Evolutionary conservation across 2,329 filamentous ascomycete species (phyloP).

Genomic region (Coniochaeta ligniaria): DNA sequence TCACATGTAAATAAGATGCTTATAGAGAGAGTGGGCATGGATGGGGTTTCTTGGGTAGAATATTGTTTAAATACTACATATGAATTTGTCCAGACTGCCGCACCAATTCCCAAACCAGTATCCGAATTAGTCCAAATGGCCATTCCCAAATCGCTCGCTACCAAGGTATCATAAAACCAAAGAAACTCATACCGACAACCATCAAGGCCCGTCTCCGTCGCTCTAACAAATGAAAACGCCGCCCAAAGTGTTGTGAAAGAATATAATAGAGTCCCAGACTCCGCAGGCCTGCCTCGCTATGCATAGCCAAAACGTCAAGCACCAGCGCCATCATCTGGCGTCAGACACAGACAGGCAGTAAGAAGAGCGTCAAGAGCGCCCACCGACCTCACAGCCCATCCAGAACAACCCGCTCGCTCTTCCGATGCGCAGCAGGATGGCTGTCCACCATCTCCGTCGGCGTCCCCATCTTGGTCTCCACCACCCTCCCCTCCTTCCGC

Average conservation of each 20-base stretch:
- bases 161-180: slow-evolving; percentile 6
- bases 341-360: background rate
- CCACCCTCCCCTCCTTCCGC: slow-evolving; percentile 23
- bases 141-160: background rate
- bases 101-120: background rate
- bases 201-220: slow-evolving; percentile 8
- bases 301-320: background rate
- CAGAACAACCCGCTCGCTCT: slow-evolving; percentile 47
- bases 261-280: background rate
- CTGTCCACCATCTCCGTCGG: slow-evolving; percentile 32
- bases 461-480: slow-evolving; percentile 33
- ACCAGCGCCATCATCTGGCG: background rate
- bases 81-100: background rate
- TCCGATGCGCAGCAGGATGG: slow-evolving; percentile 32
- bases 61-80: background rate
- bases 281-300: background rate
- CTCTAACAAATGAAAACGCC: slow-evolving; percentile 1
- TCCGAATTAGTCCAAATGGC: background rate
- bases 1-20: background rate
- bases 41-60: background rate
- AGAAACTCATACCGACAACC: slow-evolving; percentile 3
- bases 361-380: background rate
- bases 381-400: slow-evolving; percentile 31
- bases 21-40: background rate
- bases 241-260: background rate